These are phyloP conservation scores for Colletotrichum sp. DNA, from an alignment of 2,329 filamentous ascomycete genomes.

Conservation along the genomic window DNA sequence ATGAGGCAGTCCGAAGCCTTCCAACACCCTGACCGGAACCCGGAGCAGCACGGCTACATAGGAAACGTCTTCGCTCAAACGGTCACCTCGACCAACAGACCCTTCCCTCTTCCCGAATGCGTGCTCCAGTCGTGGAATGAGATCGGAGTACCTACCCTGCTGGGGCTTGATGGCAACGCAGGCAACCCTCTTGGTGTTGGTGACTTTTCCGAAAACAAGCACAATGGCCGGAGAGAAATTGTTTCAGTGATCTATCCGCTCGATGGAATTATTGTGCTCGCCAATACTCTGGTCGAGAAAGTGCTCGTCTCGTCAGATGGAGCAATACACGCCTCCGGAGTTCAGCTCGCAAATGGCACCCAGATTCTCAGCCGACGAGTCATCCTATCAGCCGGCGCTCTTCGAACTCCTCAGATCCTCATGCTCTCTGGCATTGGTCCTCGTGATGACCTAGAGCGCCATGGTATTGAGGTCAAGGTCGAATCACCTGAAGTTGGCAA, in stretches of 20 bases:
- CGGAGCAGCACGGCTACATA: neutral
- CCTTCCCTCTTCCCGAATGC: neutral
- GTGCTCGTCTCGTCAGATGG: neutral
- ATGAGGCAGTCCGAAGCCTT: neutral
- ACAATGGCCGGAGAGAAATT: neutral
- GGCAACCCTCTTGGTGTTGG: neutral
- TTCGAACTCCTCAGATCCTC: neutral
- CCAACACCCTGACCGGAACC: neutral
- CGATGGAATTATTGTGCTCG: neutral
- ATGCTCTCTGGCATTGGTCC: neutral
- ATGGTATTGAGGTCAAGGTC: neutral
- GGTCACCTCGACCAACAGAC: neutral
- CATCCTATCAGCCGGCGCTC: neutral
- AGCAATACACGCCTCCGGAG: accelerated
- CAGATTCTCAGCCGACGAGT: accelerated
- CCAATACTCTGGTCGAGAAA: neutral
- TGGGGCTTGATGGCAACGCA: neutral
- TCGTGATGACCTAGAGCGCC: neutral
- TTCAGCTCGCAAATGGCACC: neutral
- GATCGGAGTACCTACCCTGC: neutral
- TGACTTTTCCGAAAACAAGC: neutral
- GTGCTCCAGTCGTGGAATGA: neutral
- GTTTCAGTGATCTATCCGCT: neutral
- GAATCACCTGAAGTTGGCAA: neutral
- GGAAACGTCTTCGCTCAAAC: neutral